phyloP scores from a whole-genome alignment of 1,284 basidiomycete genomes.

The Trichosporon inkin region DNA sequence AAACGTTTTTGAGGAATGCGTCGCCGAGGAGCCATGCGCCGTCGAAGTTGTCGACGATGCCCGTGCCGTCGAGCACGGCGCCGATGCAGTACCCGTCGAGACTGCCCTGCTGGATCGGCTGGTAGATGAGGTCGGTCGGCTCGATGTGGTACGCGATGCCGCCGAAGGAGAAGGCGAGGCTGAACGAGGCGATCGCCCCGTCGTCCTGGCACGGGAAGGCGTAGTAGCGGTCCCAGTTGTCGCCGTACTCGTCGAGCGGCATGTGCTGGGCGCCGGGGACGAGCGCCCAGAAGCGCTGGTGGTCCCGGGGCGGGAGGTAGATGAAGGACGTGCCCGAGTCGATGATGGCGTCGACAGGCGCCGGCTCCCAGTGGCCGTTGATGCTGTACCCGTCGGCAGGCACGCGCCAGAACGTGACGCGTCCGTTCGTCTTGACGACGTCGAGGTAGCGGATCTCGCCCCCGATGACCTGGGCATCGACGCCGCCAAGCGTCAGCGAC shows the following conservation, averaged over 20 bases:
- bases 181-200: conserved; percentile 2
- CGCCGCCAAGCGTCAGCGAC: conserved; percentile 59
- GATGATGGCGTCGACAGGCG: background rate
- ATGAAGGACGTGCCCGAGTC: conserved; percentile 11
- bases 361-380: conserved; percentile 5
- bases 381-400: conserved; percentile 6
- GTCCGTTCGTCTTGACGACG: conserved; percentile 35
- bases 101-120: background rate
- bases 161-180: conserved; percentile 5
- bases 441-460: conserved; percentile 71
- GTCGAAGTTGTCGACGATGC: conserved; percentile 6
- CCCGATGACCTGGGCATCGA: conserved; percentile 62
- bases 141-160: conserved; percentile 9
- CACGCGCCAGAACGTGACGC: conserved; percentile 9
- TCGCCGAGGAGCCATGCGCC: conserved; percentile 80
- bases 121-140: conserved; percentile 9
- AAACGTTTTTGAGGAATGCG: conserved; percentile 74
- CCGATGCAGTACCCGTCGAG: background rate
- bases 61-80: background rate
- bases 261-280: background rate
- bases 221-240: conserved; percentile 8
- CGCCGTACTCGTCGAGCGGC: conserved; percentile 3
- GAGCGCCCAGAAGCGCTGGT: background rate
- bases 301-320: background rate
- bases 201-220: conserved; percentile 23